Conservation (phyloP, 257 asterid genomes). For the Jacaranda mimosifolia region DNA sequence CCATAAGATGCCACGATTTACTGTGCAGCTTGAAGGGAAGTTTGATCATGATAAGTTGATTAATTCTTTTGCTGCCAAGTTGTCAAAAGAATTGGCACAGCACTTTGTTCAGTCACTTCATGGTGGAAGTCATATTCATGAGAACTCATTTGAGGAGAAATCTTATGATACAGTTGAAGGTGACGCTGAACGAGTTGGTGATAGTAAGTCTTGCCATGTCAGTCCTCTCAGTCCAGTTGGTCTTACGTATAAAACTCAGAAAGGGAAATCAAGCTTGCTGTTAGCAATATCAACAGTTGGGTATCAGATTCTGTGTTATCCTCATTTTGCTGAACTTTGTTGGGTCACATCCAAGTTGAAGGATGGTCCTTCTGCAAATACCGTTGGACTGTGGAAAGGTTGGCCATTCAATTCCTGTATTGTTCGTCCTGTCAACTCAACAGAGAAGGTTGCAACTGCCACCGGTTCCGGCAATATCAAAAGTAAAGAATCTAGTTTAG, state of each 20-base stretch:
- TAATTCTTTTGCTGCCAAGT: conserved; percentile 62
- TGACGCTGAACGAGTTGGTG: conserved; percentile 41
- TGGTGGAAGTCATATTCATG: conserved; percentile 57
- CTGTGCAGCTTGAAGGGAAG: conserved; percentile 72
- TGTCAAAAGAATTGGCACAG: conserved; percentile 77
- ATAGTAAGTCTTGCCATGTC: conserved; percentile 47
- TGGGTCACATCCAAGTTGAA: conserved; percentile 97
- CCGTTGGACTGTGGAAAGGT: conserved; percentile 87
- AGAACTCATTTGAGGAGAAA: conserved; percentile 45
- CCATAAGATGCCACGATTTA: conserved; percentile 68
- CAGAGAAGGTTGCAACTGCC: conserved; percentile 50
- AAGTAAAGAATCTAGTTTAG: conserved; percentile 63
- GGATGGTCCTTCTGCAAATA: conserved; percentile 83
- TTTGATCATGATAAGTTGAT: conserved; percentile 62
- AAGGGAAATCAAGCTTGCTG: conserved; percentile 77
- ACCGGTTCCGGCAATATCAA: conserved; percentile 53
- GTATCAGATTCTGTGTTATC: conserved; percentile 86
- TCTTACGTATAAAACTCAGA: conserved; percentile 49
- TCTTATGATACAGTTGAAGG: conserved; percentile 44
- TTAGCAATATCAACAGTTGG: conserved; percentile 89
- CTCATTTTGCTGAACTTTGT: conserved; percentile 98
- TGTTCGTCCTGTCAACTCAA: conserved; percentile 64
- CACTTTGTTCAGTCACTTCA: conserved; percentile 75
- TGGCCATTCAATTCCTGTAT: conserved; percentile 98
- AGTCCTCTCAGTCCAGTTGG: conserved; percentile 49